Evolutionary conservation across 164 flowering plant genomes (phyloP).

Genomic region (Umbilicus rupestris): DNA sequence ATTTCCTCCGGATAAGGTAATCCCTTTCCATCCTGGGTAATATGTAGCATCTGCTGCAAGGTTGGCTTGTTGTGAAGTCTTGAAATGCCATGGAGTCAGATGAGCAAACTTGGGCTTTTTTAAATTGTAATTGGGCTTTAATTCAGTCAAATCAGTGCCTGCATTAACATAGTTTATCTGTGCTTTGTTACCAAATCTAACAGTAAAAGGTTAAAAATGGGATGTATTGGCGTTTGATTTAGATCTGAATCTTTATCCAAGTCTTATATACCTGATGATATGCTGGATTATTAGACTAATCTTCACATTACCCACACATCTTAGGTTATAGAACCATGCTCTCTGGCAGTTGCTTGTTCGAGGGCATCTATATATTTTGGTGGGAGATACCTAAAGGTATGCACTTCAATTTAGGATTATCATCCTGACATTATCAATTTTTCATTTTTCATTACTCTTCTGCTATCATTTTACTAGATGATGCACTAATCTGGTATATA

Average conservation of each 20-base stretch:
- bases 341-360: constrained; percentile 34
- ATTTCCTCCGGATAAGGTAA: constrained; percentile 20
- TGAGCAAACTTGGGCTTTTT: not conserved
- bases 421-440: not conserved
- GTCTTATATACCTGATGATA: not conserved
- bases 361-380: constrained; percentile 62
- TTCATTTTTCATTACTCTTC: not conserved
- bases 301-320: not conserved
- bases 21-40: not conserved
- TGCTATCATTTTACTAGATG: not conserved
- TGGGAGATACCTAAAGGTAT: constrained; percentile 93
- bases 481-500: not conserved
- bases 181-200: not conserved
- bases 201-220: not conserved
- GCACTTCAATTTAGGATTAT: not conserved
- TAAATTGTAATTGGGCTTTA: not conserved
- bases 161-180: not conserved
- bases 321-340: constrained; percentile 58
- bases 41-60: not conserved
- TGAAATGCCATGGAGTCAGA: not conserved
- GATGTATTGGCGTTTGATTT: not conserved
- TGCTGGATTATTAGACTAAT: constrained; percentile 3
- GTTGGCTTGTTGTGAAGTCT: not conserved
- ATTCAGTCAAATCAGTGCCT: not conserved
- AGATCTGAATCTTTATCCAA: not conserved